A percentile compares a stretch with the other conserved stretches of the same genome.
phyloP scores from a whole-genome alignment of 2,329 filamentous ascomycete genomes.

The Paecilomyces variotii region DNA sequence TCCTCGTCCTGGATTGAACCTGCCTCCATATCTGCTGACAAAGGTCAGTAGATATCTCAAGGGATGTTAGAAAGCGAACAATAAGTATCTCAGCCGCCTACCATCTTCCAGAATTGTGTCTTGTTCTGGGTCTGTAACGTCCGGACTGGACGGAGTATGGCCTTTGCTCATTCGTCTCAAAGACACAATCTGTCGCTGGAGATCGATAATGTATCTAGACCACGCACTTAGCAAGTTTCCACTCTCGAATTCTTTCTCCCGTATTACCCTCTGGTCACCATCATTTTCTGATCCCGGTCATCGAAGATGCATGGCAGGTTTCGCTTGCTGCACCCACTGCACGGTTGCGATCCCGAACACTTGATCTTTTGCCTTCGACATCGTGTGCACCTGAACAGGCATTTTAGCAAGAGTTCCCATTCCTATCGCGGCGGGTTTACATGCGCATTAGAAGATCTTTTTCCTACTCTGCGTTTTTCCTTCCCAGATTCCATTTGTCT shows the following conservation, averaged over 20 bases:
- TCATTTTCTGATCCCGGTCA: slow-evolving; percentile 41
- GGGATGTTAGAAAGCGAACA: not conserved
- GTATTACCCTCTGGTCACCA: slow-evolving; percentile 40
- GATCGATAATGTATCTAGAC: slow-evolving; percentile 27
- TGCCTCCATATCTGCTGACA: not conserved
- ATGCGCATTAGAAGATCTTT: slow-evolving; percentile 27
- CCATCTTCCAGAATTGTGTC: not conserved
- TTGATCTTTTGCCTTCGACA: slow-evolving; percentile 42
- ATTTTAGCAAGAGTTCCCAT: not conserved
- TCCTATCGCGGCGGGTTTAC: slow-evolving; percentile 4
- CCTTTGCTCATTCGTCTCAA: slow-evolving; percentile 15
- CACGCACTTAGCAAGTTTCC: slow-evolving; percentile 1
- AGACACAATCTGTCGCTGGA: slow-evolving; percentile 23
- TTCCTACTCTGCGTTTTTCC: slow-evolving; percentile 16
- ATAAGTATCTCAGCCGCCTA: not conserved
- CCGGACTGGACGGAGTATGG: not conserved
- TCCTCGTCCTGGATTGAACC: not conserved
- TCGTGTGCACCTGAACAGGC: slow-evolving; percentile 30
- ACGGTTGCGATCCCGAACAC: slow-evolving; percentile 37
- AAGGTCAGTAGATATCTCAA: not conserved
- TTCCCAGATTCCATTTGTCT: slow-evolving; percentile 6
- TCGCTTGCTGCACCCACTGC: slow-evolving; percentile 38
- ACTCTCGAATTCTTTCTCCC: slow-evolving; percentile 3
- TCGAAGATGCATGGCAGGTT: slow-evolving; percentile 38
- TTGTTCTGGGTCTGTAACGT: not conserved